Evolutionary conservation across 495 filamentous ascomycete genomes (phyloP), one percentile per base, ranked within the genome.

Genomic region (Talaromyces stipitatus): DNA sequence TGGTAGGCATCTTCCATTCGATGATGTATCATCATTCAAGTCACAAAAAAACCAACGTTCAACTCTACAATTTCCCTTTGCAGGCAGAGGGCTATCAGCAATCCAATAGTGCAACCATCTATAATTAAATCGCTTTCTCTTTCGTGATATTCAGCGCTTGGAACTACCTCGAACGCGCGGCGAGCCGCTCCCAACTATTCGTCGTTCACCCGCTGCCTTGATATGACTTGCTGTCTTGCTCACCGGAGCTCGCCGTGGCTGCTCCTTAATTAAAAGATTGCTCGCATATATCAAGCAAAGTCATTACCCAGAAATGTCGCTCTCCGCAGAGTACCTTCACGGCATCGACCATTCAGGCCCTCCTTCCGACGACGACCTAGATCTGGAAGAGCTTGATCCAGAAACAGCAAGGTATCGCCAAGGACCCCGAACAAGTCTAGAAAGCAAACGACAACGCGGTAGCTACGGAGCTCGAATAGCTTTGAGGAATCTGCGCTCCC

Each of bases 321-420:
- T 72, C 20, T 72, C 72, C 41, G 58, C 64, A 55, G 72, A 76
- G 12, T 77, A 78, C 58, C 47, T 69, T 48, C 70, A 72, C 54
- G 66, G 69, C 30, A 61, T 66, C 43, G 68, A 66, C 24, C 61
- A 62, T 24, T 55, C 67, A 29, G 67, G 68, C 43, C 65, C 69
- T 41, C 59, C 65, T 46, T 63, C 58, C 55, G 88, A 89, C 43
- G 69, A 76, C 45, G 79, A 82, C 59, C 74, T 90, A 50, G 85
- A 91, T 58, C 62, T 85, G 53, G 78, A 90, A 62, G 88, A 91
- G 76, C 81, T 91, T 33, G 86, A 89, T 61, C 86, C 85, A 14
- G 69, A 68, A 23, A 69, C 76, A 18, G 69, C 74, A 23, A 60
- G 69, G 30, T 67, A 69, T 23, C 70, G 78, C 18, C 64, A 41